Percentiles rank a stretch among this genome's conserved stretches.
These are phyloP conservation scores for Lecanicillium sp. DNA, from an alignment of 2,329 filamentous ascomycete genomes.

Conservation along the genomic window DNA sequence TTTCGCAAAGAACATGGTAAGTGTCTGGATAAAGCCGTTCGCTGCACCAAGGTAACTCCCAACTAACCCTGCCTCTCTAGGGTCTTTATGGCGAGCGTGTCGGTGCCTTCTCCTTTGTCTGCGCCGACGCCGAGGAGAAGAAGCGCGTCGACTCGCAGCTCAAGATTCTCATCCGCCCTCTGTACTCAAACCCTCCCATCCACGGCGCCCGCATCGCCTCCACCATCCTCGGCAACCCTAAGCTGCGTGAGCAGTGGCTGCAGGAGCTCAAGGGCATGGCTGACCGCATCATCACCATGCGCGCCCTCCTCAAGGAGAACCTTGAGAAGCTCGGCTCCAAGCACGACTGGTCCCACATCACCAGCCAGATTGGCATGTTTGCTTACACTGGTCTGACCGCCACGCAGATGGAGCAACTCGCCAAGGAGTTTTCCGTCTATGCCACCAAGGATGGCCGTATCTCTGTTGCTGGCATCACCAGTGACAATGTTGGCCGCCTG, in stretches of 20 bases:
- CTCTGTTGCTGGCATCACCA: constrained; percentile 77
- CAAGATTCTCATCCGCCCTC: constrained; percentile 93
- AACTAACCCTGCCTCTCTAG: constrained; percentile 29
- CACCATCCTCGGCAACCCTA: constrained; percentile 79
- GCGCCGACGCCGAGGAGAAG: constrained; percentile 79
- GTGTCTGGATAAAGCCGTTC: no score
- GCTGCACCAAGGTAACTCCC: no score
- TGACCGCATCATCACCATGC: constrained; percentile 98
- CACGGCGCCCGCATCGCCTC: constrained; percentile 93
- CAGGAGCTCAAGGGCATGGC: constrained; percentile 98
- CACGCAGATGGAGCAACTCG: constrained; percentile 84
- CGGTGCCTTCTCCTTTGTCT: constrained; percentile 90
- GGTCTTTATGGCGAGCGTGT: constrained; percentile 98
- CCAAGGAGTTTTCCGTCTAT: constrained; percentile 95
- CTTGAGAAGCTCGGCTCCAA: constrained; percentile 90
- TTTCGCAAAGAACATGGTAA: constrained; percentile 98
- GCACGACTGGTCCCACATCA: constrained; percentile 99
- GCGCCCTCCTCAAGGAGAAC: constrained; percentile 86
- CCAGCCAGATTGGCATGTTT: constrained; percentile 98
- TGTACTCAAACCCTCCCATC: constrained; percentile 97
- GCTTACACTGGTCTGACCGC: constrained; percentile 90
- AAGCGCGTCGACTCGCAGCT: constrained; percentile 94
- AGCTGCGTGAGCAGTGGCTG: constrained; percentile 89
- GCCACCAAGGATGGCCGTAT: constrained; percentile 89
- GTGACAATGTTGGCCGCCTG: constrained; percentile 68